Evolutionary conservation across 2,329 filamentous ascomycete species (phyloP), one percentile per base, ranked within the genome.

Genomic region (Talaromyces sp.): DNA sequence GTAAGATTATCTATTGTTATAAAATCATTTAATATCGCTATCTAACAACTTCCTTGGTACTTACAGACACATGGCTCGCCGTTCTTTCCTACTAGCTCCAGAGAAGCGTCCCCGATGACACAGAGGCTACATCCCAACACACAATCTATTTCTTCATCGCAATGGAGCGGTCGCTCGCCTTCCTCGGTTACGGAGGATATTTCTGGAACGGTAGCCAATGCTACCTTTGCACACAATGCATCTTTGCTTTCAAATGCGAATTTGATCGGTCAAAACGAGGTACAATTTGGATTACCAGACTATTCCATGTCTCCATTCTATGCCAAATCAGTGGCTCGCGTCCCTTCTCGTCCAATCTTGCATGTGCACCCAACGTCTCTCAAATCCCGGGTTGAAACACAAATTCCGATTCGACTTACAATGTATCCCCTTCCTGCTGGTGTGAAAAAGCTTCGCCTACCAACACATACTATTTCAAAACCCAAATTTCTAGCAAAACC

Each of bases 371-470:
- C 88, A 5, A 90, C 87, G 3, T 89, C 89, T 5, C 75, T 87
- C 64, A 98, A 97, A 78, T 97, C 93, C 17, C 89, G 95, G 25
- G 95, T 98, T 19, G 95, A 99, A 80, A 98, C 95, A 0, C 95
- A 98, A 75, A 97, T 98, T 70, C 91, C 91, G 9, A 92, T 97
- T 70, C 89, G 89, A 72, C 84, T 98, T 77, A 90, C 89, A 0
- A 79, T 98, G 45, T 89, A 88, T 65, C 88, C 90, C 22, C 81
- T 96, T 56, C 93, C 93, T 1, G 80, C 84, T 0, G 90, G 90
- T 11, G 87, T 93, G 65, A 91, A 89, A 68, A 92, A 90, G 74
- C 81, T 98, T 60, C 93, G 96, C 73, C 85, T 99, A 17, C 95
- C 94, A 4, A 88, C 90, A 3, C 89, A 97, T 74, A 96, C 92